phyloP scores from a whole-genome alignment of 768 basidiomycete genomes.

The Lactarius evosmus region DNA sequence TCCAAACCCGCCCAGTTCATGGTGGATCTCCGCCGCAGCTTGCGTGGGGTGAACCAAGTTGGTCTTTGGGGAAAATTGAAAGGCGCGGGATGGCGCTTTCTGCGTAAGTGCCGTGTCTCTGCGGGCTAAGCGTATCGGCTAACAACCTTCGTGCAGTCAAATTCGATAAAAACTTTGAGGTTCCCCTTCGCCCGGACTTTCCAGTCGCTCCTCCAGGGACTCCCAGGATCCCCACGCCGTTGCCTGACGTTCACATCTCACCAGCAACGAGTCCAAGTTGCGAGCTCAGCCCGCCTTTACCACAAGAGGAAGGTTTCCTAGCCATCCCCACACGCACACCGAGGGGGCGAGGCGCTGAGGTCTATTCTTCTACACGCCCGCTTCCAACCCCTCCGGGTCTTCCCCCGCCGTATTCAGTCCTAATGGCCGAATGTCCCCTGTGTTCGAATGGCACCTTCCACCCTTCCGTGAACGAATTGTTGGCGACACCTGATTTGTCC shows the following conservation, averaged over 20 bases:
- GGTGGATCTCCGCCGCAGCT: constrained; percentile 2
- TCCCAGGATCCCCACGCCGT: neutral
- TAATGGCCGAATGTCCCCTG: neutral
- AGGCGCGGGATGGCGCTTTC: constrained; percentile 10
- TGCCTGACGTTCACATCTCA: constrained; percentile 11
- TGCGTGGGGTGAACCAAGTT: constrained; percentile 3
- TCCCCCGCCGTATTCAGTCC: neutral
- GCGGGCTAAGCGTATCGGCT: neutral
- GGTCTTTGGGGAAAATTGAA: constrained; percentile 16
- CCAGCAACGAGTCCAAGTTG: neutral
- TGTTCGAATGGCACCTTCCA: neutral
- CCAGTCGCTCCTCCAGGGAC: constrained; percentile 17
- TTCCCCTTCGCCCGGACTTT: constrained; percentile 6
- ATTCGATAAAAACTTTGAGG: neutral
- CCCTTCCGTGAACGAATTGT: neutral
- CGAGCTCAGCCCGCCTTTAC: neutral
- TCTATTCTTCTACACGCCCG: constrained; percentile 1
- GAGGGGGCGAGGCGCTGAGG: neutral
- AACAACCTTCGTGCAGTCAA: constrained; percentile 3
- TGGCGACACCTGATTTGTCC: neutral
- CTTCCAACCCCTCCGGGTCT: constrained; percentile 14
- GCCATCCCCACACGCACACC: neutral
- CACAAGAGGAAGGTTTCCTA: constrained; percentile 19
- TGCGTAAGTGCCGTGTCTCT: constrained; percentile 1
- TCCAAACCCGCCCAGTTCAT: neutral